A percentile compares a stretch with the other conserved stretches of the same genome.
Conservation (phyloP, 202 grass and related monocot species). For the Cymbopogon flexuosus region DNA sequence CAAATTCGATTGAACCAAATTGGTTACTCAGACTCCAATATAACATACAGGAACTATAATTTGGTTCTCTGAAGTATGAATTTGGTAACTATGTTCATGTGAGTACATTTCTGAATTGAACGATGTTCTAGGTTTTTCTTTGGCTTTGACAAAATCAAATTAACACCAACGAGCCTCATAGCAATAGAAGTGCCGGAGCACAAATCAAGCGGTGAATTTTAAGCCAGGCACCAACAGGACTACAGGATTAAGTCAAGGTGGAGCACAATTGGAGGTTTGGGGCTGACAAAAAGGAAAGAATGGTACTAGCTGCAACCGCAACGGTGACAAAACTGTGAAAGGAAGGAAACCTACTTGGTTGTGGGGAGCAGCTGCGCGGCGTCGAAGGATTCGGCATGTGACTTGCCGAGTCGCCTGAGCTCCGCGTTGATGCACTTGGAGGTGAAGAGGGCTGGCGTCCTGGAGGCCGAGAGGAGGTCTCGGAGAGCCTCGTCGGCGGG, state of each 20-base stretch:
- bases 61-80: neutral
- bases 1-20: neutral
- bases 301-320: neutral
- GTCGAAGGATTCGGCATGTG: conserved; percentile 51
- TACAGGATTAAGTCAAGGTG: neutral
- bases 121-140: neutral
- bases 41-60: neutral
- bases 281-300: neutral
- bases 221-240: neutral
- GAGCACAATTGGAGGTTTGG: neutral
- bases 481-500: conserved; percentile 51
- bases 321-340: no score
- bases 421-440: conserved; percentile 75
- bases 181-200: neutral
- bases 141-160: neutral
- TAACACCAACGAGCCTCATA: neutral
- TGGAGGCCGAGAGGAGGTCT: conserved; percentile 55
- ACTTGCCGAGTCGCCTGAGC: conserved; percentile 60
- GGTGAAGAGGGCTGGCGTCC: conserved; percentile 57
- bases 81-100: neutral
- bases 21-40: neutral
- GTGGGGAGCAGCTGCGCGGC: conserved; percentile 52
- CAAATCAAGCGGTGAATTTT: neutral
- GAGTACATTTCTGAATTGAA: neutral
- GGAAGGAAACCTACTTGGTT: conserved; percentile 35